Evolutionary conservation across 1,139 yeast species (phyloP).

Genomic region (Kodamaea arcana): DNA sequence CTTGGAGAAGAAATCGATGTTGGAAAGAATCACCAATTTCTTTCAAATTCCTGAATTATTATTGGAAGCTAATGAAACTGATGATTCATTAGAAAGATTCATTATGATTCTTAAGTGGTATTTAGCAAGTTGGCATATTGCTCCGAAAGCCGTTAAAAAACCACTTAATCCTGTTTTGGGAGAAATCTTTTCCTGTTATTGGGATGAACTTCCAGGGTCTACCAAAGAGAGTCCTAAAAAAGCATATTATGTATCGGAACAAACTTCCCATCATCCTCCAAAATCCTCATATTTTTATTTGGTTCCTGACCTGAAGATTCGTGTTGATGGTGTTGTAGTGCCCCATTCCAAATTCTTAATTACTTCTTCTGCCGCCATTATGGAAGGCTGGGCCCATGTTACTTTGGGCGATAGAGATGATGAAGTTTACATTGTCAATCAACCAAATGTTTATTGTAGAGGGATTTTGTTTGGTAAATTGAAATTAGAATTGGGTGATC

Average conservation of each 20-base stretch:
- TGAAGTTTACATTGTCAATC: slow-evolving; percentile 66
- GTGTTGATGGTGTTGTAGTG: slow-evolving; percentile 83
- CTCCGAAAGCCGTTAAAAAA: slow-evolving; percentile 96
- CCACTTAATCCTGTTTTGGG: slow-evolving; percentile 94
- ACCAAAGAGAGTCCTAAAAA: slow-evolving; percentile 49
- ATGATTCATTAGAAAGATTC: slow-evolving; percentile 65
- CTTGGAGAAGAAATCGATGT: slow-evolving; percentile 90
- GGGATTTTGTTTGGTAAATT: slow-evolving; percentile 89
- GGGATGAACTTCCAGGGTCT: slow-evolving; percentile 86
- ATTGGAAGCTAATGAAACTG: slow-evolving; percentile 58
- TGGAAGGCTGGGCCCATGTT: slow-evolving; percentile 85
- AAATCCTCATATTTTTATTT: slow-evolving; percentile 88
- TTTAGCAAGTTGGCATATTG: slow-evolving; percentile 94
- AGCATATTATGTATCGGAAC: slow-evolving; percentile 88
- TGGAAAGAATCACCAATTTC: slow-evolving; percentile 89
- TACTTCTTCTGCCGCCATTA: slow-evolving; percentile 92
- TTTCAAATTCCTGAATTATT: slow-evolving; percentile 78
- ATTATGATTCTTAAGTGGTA: slow-evolving; percentile 79
- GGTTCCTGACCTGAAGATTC: slow-evolving; percentile 74
- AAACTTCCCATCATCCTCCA: slow-evolving; percentile 98
- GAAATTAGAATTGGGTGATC: slow-evolving; percentile 90
- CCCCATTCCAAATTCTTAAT: slow-evolving; percentile 90
- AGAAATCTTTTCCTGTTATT: slow-evolving; percentile 82
- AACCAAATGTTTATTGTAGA: slow-evolving; percentile 94
- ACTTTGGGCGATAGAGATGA: slow-evolving; percentile 62